Conservation (phyloP, 2,329 filamentous ascomycete species). For the Talaromyces sp. region DNA sequence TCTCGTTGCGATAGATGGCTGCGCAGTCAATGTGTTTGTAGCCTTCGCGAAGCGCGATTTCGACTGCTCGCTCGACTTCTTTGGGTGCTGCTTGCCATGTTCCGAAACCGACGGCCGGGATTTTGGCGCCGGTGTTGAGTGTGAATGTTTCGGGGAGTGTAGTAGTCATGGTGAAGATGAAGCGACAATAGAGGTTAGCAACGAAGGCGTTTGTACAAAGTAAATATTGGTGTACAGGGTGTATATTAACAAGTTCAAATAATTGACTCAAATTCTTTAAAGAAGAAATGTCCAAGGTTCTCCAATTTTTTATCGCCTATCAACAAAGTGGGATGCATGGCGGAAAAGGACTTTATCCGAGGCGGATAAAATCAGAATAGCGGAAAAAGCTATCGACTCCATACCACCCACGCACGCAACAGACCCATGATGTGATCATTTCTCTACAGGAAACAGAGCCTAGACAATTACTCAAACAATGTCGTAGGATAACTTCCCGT, state of each 20-base stretch:
- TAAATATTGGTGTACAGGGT: background rate
- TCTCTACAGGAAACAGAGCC: background rate
- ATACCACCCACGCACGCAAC: background rate
- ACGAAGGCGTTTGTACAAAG: background rate
- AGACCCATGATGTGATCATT: background rate
- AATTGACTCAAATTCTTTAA: background rate
- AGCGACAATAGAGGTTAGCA: background rate
- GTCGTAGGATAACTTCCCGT: background rate
- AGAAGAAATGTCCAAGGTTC: background rate
- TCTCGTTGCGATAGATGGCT: constrained; percentile 59
- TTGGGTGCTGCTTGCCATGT: constrained; percentile 55
- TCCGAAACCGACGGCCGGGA: constrained; percentile 52
- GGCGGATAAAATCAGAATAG: background rate
- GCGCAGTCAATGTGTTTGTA: constrained; percentile 55
- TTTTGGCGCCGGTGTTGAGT: constrained; percentile 49
- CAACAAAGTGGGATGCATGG: background rate
- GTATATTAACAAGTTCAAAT: background rate
- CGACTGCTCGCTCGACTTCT: constrained; percentile 49
- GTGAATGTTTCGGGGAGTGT: constrained; percentile 33
- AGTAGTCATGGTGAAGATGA: background rate
- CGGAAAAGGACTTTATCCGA: constrained; percentile 1
- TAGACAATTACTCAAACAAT: background rate
- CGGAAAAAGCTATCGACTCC: background rate
- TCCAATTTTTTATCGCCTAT: background rate
- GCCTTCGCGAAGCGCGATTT: constrained; percentile 48